Evolutionary conservation across 257 asterid genomes (phyloP).

Genomic region (Euphrasia confusa): DNA sequence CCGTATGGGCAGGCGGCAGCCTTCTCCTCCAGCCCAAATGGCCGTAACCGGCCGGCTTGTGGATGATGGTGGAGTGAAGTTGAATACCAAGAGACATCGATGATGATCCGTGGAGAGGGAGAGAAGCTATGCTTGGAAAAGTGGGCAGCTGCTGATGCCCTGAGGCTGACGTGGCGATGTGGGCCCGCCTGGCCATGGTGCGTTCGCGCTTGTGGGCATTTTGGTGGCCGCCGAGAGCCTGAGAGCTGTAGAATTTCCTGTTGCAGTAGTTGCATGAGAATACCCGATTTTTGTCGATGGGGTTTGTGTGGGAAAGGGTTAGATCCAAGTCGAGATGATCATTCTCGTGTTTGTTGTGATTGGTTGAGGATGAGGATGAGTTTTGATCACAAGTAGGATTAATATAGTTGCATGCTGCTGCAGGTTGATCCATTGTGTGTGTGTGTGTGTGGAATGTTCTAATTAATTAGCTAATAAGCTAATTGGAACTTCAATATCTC

Average conservation of each 20-base stretch:
- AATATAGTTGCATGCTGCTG: slow-evolving; percentile 20
- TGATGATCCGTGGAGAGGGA: slow-evolving; percentile 58
- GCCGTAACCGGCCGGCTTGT: slow-evolving; percentile 41
- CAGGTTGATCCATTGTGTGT: slow-evolving; percentile 29
- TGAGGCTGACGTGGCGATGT: slow-evolving; percentile 1
- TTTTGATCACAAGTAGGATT: background rate
- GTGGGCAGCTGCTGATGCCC: too few species aligned
- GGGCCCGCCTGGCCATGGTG: slow-evolving; percentile 52
- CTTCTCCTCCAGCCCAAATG: slow-evolving; percentile 39
- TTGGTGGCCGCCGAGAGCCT: slow-evolving; percentile 90
- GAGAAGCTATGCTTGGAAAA: slow-evolving; percentile 47
- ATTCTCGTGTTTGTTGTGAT: background rate
- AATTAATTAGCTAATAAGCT: background rate
- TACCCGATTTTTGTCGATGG: slow-evolving; percentile 36
- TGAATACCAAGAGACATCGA: slow-evolving; percentile 57
- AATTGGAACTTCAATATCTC: too few species aligned
- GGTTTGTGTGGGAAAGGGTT: slow-evolving; percentile 30
- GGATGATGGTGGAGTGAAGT: slow-evolving; percentile 62
- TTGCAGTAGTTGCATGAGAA: slow-evolving; percentile 84
- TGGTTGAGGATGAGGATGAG: slow-evolving; percentile 1
- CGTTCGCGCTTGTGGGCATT: slow-evolving; percentile 82
- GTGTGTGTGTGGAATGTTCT: slow-evolving; percentile 24
- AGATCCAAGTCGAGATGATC: slow-evolving; percentile 41
- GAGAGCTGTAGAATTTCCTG: slow-evolving; percentile 72
- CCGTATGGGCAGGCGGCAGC: slow-evolving; percentile 30